phyloP scores from a whole-genome alignment of 257 asterid genomes.

The Lithospermum erythrorhizon region DNA sequence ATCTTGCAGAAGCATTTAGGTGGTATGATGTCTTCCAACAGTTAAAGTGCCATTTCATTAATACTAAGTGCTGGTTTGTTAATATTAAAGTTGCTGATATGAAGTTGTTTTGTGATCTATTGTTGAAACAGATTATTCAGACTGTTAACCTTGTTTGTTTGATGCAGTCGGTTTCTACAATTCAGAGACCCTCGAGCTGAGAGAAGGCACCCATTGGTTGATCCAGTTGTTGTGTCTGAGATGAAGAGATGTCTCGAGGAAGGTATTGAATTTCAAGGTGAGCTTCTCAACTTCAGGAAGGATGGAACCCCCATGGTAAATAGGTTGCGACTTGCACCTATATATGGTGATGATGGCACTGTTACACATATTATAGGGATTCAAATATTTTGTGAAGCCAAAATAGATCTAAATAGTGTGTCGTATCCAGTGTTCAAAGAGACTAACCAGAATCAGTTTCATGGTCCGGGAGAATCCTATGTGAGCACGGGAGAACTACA shows the following conservation, averaged over 20 bases:
- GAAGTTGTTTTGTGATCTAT: conserved; percentile 1
- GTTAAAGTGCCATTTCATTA: no score
- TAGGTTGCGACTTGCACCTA: conserved; percentile 66
- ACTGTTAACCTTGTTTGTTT: conserved; percentile 14
- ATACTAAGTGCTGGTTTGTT: no score
- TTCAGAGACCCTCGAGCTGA: conserved; percentile 79
- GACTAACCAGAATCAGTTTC: conserved; percentile 29
- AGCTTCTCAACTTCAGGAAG: conserved; percentile 85
- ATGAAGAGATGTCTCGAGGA: conserved; percentile 74
- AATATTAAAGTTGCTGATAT: no score
- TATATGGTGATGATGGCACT: conserved; percentile 67
- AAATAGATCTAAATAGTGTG: conserved; percentile 51
- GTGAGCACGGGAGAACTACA: conserved; percentile 26
- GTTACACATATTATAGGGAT: conserved; percentile 75
- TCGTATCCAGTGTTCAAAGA: conserved; percentile 84
- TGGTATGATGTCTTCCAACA: no score
- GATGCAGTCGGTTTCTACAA: conserved; percentile 82
- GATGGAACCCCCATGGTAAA: conserved; percentile 84
- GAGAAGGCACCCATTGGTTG: conserved; percentile 89
- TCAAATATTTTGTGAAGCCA: conserved; percentile 62
- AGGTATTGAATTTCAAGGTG: conserved; percentile 85
- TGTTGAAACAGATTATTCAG: conserved; percentile 8
- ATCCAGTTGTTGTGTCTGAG: conserved; percentile 85
- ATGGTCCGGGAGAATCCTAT: conserved; percentile 26
- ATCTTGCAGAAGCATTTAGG: no score